Evolutionary conservation across 208 protist species (phyloP).

Genomic region (Strigomonas galati): DNA sequence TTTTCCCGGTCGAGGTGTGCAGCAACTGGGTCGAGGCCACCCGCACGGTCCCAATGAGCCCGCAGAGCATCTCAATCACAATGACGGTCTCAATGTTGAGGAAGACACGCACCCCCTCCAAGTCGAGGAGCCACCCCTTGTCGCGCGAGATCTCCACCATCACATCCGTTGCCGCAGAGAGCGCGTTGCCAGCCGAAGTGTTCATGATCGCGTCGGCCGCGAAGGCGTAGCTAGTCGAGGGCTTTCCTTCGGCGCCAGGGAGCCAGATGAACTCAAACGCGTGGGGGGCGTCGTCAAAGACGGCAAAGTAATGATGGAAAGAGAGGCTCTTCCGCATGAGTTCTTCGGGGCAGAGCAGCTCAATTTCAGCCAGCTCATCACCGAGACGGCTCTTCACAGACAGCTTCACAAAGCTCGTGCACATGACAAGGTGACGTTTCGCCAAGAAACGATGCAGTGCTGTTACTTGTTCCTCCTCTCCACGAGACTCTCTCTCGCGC

Average conservation of each 20-base stretch:
- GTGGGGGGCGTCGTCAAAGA: slow-evolving; percentile 9
- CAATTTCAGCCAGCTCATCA: slow-evolving; percentile 23
- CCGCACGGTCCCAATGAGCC: not conserved
- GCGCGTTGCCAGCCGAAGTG: not conserved
- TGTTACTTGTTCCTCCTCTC: not conserved
- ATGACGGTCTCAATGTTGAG: not conserved
- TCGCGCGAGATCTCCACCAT: not conserved
- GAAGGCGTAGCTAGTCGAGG: not conserved
- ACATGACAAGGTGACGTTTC: not conserved
- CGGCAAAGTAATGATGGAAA: slow-evolving; percentile 14
- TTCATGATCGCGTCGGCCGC: not conserved
- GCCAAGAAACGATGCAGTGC: not conserved
- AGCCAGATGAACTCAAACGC: slow-evolving; percentile 11
- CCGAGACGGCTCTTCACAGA: slow-evolving; percentile 20
- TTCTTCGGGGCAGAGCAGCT: slow-evolving; percentile 4
- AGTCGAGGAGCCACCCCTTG: not conserved
- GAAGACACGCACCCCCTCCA: not conserved
- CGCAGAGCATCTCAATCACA: not conserved
- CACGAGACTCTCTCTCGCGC: no score
- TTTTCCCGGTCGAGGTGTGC: not conserved
- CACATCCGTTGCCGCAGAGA: not conserved
- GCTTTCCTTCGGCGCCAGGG: not conserved
- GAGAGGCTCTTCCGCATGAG: slow-evolving; percentile 6
- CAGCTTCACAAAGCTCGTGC: slow-evolving; percentile 17
- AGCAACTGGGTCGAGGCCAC: not conserved